Percentiles rank a stretch among this genome's conserved stretches.
phyloP scores from a whole-genome alignment of 2,329 filamentous ascomycete species.

The Xylariaceae sp. region DNA sequence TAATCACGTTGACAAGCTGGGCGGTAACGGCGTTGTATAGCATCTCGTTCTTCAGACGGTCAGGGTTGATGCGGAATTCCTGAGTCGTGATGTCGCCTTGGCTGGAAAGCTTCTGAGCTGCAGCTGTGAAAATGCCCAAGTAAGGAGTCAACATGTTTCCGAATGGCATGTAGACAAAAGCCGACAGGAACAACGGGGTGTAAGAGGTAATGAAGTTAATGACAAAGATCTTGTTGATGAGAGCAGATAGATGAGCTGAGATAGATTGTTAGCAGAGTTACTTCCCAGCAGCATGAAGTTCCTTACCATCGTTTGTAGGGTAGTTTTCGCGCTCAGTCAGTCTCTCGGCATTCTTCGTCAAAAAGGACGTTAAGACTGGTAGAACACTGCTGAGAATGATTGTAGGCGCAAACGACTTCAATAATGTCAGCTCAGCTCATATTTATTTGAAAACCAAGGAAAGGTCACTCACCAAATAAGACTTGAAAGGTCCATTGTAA shows the following conservation, averaged over 20 bases:
- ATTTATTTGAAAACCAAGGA: background rate
- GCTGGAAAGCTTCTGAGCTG: constrained; percentile 69
- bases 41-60: constrained; percentile 80
- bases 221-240: constrained; percentile 90
- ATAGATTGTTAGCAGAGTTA: constrained; percentile 19
- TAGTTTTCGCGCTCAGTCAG: constrained; percentile 89
- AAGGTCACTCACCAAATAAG: constrained; percentile 60
- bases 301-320: constrained; percentile 66
- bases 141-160: constrained; percentile 78
- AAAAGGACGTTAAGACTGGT: constrained; percentile 68
- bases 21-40: constrained; percentile 96
- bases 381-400: constrained; percentile 77
- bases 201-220: constrained; percentile 97
- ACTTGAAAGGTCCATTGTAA: constrained; percentile 83
- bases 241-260: constrained; percentile 68
- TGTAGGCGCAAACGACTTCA: constrained; percentile 78
- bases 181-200: constrained; percentile 83
- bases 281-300: background rate
- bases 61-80: constrained; percentile 75
- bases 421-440: constrained; percentile 10
- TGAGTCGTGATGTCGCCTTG: constrained; percentile 62
- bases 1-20: constrained; percentile 79
- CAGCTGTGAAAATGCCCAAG: constrained; percentile 72
- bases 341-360: constrained; percentile 70
- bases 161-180: constrained; percentile 93